Percentiles rank a stretch among this genome's conserved stretches.
Evolutionary conservation across 257 asterid genomes (phyloP).

Genomic region (Osmanthus fragrans): DNA sequence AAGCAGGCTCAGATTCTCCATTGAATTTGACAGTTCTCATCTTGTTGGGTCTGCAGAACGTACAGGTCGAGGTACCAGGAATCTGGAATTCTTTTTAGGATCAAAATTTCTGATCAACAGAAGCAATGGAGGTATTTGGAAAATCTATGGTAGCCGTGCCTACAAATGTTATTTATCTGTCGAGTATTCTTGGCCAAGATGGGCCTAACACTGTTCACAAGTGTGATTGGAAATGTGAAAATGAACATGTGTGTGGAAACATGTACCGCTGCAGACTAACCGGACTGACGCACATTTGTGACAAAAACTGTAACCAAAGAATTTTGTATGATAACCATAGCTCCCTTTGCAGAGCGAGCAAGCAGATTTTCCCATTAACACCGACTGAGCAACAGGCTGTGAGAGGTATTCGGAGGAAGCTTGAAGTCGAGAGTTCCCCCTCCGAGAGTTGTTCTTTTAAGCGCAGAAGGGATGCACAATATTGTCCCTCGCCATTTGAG

Average conservation of each 20-base stretch:
- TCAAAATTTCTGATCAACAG: constrained; percentile 19
- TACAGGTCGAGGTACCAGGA: constrained; percentile 30
- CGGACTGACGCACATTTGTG: constrained; percentile 88
- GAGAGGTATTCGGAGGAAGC: constrained; percentile 87
- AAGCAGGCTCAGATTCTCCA: constrained; percentile 24
- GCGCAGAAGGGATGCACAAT: constrained; percentile 92
- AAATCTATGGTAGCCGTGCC: constrained; percentile 69
- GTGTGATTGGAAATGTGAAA: constrained; percentile 96
- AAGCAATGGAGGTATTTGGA: constrained; percentile 94
- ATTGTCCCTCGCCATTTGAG: constrained; percentile 85
- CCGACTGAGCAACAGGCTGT: constrained; percentile 83
- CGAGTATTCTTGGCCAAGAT: constrained; percentile 97
- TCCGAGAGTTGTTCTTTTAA: constrained; percentile 68
- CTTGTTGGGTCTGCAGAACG: constrained; percentile 74
- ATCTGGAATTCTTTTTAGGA: constrained; percentile 31
- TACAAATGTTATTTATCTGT: constrained; percentile 84
- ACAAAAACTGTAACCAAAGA: constrained; percentile 97
- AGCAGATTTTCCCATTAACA: constrained; percentile 74
- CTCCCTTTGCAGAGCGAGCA: constrained; percentile 93
- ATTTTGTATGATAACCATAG: constrained; percentile 86
- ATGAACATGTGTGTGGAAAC: constrained; percentile 87
- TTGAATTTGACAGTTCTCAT: constrained; percentile 34
- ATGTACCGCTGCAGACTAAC: constrained; percentile 93
- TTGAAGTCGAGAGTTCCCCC: constrained; percentile 70
- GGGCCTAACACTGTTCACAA: constrained; percentile 92